Conservation (phyloP, 148 eudicot species). For the Camellia granthamiana region DNA sequence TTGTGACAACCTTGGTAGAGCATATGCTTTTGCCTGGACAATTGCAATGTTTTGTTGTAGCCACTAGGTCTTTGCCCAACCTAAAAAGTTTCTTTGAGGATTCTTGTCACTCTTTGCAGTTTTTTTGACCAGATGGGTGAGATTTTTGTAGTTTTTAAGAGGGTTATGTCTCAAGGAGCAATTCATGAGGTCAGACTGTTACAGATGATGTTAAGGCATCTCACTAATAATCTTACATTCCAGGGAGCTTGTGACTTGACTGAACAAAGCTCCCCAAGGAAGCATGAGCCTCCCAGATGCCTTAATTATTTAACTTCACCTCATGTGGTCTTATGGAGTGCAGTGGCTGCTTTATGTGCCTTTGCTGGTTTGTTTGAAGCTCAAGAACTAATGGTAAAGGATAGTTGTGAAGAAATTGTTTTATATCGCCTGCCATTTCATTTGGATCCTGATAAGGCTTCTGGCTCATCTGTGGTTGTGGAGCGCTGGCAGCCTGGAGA, state of each 20-base stretch:
- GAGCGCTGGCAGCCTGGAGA: constrained; percentile 99
- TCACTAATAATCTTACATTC: constrained; percentile 82
- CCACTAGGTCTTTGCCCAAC: constrained; percentile 97
- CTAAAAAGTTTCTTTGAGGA: constrained; percentile 92
- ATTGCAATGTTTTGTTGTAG: constrained; percentile 85
- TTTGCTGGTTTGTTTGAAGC: constrained; percentile 99
- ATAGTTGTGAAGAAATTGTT: constrained; percentile 81
- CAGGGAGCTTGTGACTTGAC: constrained; percentile 97
- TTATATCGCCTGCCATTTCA: constrained; percentile 94
- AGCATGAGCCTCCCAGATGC: constrained; percentile 96
- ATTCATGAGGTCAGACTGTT: constrained; percentile 87
- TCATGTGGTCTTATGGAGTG: constrained; percentile 98
- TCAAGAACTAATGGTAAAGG: constrained; percentile 95
- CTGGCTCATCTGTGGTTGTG: constrained; percentile 62
- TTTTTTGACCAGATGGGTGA: constrained; percentile 91
- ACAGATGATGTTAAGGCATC: constrained; percentile 72
- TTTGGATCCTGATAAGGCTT: constrained; percentile 67
- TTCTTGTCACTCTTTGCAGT: constrained; percentile 81
- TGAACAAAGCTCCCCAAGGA: constrained; percentile 86
- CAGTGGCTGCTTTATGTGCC: constrained; percentile 98
- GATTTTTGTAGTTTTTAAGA: constrained; percentile 60
- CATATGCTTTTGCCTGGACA: constrained; percentile 81
- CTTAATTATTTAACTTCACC: constrained; percentile 95
- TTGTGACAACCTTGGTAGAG: constrained; percentile 86
- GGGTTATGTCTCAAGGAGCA: constrained; percentile 79